Conservation (phyloP, 1,139 yeast genomes). For the Blastobotrys capitulatus region DNA sequence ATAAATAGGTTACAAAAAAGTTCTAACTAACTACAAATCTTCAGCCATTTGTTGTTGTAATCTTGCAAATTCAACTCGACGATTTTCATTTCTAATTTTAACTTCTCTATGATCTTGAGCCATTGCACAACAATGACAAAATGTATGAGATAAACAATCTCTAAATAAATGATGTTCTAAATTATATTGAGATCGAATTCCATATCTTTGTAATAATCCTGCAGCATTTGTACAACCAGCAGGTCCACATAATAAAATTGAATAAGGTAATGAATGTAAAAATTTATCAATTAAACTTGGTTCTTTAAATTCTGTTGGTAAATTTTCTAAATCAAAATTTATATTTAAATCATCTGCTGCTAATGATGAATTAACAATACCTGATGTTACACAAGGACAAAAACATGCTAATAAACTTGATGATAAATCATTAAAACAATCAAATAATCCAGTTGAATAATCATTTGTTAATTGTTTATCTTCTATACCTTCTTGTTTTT, state of each 20-base stretch:
- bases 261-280: slow-evolving; percentile 13
- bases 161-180: slow-evolving; percentile 9
- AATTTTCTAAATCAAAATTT: not conserved
- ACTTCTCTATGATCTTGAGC: slow-evolving; percentile 22
- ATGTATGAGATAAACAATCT: slow-evolving; percentile 14
- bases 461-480: slow-evolving; percentile 12
- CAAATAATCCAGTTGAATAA: slow-evolving; percentile 18
- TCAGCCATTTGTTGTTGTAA: slow-evolving; percentile 5
- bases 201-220: slow-evolving; percentile 15
- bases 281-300: slow-evolving; percentile 8
- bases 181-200: slow-evolving; percentile 15
- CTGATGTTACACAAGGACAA: slow-evolving; percentile 18
- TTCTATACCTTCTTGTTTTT: slow-evolving; percentile 4
- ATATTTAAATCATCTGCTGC: slow-evolving; percentile 4
- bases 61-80: slow-evolving; percentile 6
- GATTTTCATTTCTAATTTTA: slow-evolving; percentile 14
- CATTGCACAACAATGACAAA: slow-evolving; percentile 18
- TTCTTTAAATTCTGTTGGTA: not conserved
- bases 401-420: slow-evolving; percentile 15
- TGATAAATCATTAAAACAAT: slow-evolving; percentile 13
- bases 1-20: not conserved
- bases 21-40: slow-evolving; percentile 7
- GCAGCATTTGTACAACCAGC: slow-evolving; percentile 7
- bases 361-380: slow-evolving; percentile 14
- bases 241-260: slow-evolving; percentile 10